A percentile compares a stretch with the other conserved stretches of the same genome.
These are phyloP conservation scores for Clarireedia paspali DNA, from an alignment of 2,329 filamentous ascomycete genomes.

Conservation along the genomic window DNA sequence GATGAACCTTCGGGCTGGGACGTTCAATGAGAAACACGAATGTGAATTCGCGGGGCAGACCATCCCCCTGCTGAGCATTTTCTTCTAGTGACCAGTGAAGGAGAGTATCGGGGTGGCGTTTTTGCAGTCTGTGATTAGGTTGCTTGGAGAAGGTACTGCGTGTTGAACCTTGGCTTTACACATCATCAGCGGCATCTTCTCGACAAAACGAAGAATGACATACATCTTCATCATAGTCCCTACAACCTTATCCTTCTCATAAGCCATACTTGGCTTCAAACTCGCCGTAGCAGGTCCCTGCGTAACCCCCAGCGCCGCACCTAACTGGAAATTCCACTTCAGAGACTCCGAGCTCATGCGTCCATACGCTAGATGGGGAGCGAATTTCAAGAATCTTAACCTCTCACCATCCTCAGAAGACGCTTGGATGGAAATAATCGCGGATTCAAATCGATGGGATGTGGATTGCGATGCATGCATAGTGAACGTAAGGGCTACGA, in stretches of 20 bases:
- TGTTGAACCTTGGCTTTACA: slow-evolving; percentile 3
- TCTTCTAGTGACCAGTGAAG: slow-evolving; percentile 44
- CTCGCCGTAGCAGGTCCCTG: slow-evolving; percentile 30
- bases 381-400: slow-evolving; percentile 40
- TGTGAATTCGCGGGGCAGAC: slow-evolving; percentile 42
- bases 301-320: slow-evolving; percentile 34
- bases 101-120: slow-evolving; percentile 20
- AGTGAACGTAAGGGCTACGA: slow-evolving; percentile 41
- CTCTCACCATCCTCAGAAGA: slow-evolving; percentile 24
- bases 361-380: slow-evolving; percentile 39
- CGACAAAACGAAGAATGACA: background rate
- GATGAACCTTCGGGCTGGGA: slow-evolving; percentile 1
- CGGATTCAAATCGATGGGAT: background rate
- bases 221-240: slow-evolving; percentile 24
- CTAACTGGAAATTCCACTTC: slow-evolving; percentile 22
- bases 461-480: slow-evolving; percentile 33
- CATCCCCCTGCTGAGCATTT: slow-evolving; percentile 39
- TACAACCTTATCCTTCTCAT: slow-evolving; percentile 17
- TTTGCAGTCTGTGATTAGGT: background rate
- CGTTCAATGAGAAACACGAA: slow-evolving; percentile 39
- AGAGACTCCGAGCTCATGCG: slow-evolving; percentile 15
- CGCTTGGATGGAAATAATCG: background rate
- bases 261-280: slow-evolving; percentile 11
- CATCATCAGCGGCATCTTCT: background rate
- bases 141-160: slow-evolving; percentile 1